These are phyloP conservation scores for Phaseolus coccineus DNA, from an alignment of 331 rosid species.

Conservation along the genomic window DNA sequence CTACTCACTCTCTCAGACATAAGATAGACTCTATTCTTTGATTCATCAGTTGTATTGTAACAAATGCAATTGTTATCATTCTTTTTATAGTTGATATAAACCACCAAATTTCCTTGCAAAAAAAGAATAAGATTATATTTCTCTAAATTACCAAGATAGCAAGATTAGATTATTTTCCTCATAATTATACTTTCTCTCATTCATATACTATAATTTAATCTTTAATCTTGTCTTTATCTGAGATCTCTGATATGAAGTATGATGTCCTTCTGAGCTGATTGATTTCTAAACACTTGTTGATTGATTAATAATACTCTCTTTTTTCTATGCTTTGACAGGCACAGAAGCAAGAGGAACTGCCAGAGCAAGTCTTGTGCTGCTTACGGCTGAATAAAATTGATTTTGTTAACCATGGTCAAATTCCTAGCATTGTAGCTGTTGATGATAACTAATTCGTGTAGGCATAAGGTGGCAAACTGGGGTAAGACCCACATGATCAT, in stretches of 20 bases:
- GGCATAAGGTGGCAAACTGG: neutral
- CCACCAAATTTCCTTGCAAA: neutral
- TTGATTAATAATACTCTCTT: neutral
- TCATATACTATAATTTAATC: too few relatives aligned
- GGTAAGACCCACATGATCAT: neutral
- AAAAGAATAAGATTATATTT: neutral
- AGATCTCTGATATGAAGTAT: too few relatives aligned
- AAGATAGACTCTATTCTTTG: neutral
- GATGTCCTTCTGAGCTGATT: too few relatives aligned
- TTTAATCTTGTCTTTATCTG: too few relatives aligned
- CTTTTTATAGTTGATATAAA: neutral
- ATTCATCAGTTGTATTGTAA: neutral
- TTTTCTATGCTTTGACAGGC: slow-evolving; percentile 53
- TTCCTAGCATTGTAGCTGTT: slow-evolving; percentile 43
- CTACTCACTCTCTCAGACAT: neutral
- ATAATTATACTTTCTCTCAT: neutral
- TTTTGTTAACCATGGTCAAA: slow-evolving; percentile 70
- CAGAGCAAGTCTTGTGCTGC: slow-evolving; percentile 77
- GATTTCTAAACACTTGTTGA: too few relatives aligned
- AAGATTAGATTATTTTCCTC: neutral
- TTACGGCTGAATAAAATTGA: slow-evolving; percentile 70
- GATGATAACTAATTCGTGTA: slow-evolving; percentile 6
- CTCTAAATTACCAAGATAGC: neutral
- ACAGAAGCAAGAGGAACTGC: slow-evolving; percentile 78
- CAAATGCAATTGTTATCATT: neutral